phyloP scores from a whole-genome alignment of 73 alveolate genomes.

The Tetrahymena borealis region DNA sequence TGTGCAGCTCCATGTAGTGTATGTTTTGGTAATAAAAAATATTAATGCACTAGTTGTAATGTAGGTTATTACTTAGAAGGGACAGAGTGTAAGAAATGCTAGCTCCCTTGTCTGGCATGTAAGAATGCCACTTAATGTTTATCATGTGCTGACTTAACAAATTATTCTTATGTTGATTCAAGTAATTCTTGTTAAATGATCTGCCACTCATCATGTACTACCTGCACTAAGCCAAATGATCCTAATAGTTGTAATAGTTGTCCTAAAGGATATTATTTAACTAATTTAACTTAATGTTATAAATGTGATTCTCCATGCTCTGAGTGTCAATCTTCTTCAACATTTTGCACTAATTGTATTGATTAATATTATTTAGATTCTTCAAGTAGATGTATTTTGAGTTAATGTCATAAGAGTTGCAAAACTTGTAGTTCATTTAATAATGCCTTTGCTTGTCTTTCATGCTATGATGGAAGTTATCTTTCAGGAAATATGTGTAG shows the following conservation, averaged over 20 bases:
- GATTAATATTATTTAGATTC: neutral
- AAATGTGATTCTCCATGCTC: neutral
- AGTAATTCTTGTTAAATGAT: neutral
- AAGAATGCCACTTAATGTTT: neutral
- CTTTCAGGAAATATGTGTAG: neutral
- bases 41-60: too few species aligned
- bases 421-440: neutral
- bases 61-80: neutral
- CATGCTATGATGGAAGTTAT: neutral
- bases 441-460: neutral
- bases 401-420: neutral
- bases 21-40: too few species aligned
- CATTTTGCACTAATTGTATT: neutral
- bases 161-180: neutral
- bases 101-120: neutral
- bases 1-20: too few species aligned
- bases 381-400: neutral
- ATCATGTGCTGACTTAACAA: neutral
- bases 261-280: neutral
- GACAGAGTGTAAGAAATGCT: neutral
- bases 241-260: neutral
- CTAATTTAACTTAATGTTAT: neutral
- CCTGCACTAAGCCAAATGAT: neutral
- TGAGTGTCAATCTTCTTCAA: neutral
- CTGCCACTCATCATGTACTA: neutral